phyloP scores from a whole-genome alignment of 1,284 basidiomycete species.

The Leccinum griseonigrum region DNA sequence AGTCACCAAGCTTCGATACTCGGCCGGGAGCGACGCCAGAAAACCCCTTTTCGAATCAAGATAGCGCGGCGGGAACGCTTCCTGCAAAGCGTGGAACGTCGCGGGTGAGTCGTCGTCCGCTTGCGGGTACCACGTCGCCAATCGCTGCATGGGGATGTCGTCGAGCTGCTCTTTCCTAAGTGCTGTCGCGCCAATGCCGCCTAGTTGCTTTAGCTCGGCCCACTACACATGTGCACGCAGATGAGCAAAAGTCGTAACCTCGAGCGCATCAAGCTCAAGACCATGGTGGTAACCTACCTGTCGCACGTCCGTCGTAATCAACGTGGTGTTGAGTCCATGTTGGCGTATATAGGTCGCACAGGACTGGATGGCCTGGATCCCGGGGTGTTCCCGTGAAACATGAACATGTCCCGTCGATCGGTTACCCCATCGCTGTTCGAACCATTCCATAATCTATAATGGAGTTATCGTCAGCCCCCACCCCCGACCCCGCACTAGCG shows the following conservation, averaged over 20 bases:
- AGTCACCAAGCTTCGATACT: conserved; percentile 26
- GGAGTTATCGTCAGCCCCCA: not conserved
- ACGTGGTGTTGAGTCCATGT: conserved; percentile 39
- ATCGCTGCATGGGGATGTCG: conserved; percentile 21
- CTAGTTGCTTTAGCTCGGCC: conserved; percentile 38
- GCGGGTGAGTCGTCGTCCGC: conserved; percentile 24
- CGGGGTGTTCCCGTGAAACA: conserved; percentile 37
- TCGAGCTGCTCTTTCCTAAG: conserved; percentile 38
- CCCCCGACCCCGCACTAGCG: not conserved
- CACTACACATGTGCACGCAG: conserved; percentile 28
- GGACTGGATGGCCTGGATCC: conserved; percentile 48
- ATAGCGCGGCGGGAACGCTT: conserved; percentile 34
- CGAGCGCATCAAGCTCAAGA: not conserved
- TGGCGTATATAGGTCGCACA: conserved; percentile 45
- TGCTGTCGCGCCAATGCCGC: conserved; percentile 40
- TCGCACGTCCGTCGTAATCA: conserved; percentile 44
- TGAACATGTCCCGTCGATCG: conserved; percentile 9
- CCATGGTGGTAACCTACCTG: conserved; percentile 27
- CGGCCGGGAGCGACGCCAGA: conserved; percentile 29
- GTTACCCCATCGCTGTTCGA: conserved; percentile 35
- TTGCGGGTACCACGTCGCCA: conserved; percentile 29
- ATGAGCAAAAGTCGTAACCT: not conserved
- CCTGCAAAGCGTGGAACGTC: conserved; percentile 33
- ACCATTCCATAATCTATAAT: conserved; percentile 41
- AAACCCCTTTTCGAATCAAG: conserved; percentile 25